Conservation (phyloP, 306 rosid species). For the Inga laurina region DNA sequence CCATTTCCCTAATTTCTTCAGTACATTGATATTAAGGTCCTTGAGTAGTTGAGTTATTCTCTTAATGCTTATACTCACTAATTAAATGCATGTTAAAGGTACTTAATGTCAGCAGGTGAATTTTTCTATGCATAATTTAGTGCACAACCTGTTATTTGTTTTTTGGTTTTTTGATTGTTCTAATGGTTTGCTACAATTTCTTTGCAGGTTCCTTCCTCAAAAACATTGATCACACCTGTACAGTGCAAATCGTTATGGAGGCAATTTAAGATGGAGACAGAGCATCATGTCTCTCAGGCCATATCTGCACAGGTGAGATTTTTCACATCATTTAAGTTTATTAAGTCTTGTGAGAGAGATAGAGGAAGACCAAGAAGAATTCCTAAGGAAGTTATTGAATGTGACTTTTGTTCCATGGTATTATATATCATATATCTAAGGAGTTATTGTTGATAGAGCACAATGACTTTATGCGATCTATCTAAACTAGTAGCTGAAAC, state of each 20-base stretch:
- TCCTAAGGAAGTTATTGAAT: background rate
- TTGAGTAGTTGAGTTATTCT: background rate
- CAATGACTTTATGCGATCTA: background rate
- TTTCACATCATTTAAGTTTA: constrained; percentile 23
- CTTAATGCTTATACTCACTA: background rate
- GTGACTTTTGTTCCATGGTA: background rate
- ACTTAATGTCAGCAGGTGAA: constrained; percentile 12
- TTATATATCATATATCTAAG: background rate
- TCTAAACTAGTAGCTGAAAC: constrained; percentile 11
- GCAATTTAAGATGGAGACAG: constrained; percentile 85
- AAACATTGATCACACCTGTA: constrained; percentile 84
- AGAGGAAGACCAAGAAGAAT: background rate
- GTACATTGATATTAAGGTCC: background rate
- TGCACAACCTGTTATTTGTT: background rate
- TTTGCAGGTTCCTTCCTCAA: constrained; percentile 65
- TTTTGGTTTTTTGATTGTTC: constrained; percentile 2
- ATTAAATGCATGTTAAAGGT: constrained; percentile 20
- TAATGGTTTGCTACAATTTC: constrained; percentile 10
- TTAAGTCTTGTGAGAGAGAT: background rate
- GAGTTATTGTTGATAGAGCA: background rate
- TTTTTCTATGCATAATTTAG: background rate
- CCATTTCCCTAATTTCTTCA: background rate
- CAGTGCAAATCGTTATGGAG: constrained; percentile 93
- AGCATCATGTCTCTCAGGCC: constrained; percentile 84
- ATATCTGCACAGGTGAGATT: constrained; percentile 81